Evolutionary conservation across 768 basidiomycete species (phyloP).

Genomic region (Guyanaporus albipodus): DNA sequence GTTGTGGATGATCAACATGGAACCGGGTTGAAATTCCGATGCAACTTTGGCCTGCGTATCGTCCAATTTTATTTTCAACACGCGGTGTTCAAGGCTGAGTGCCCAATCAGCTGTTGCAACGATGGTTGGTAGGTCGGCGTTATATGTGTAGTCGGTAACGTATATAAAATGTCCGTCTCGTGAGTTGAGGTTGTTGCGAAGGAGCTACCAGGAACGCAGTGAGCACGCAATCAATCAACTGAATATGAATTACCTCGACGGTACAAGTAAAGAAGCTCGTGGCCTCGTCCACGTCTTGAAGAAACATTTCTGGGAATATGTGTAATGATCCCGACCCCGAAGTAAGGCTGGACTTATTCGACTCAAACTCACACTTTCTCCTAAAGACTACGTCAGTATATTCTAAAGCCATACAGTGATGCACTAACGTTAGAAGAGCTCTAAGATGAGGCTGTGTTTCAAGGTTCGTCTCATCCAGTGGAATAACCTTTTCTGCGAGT

Average conservation of each 20-base stretch:
- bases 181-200: constrained; percentile 37
- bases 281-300: constrained; percentile 43
- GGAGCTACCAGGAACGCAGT: constrained; percentile 36
- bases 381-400: constrained; percentile 30
- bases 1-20: constrained; percentile 47
- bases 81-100: constrained; percentile 42
- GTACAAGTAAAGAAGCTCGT: constrained; percentile 49
- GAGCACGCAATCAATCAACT: not conserved
- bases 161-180: constrained; percentile 41
- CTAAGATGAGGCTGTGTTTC: constrained; percentile 37
- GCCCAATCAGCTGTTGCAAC: constrained; percentile 36
- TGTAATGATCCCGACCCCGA: constrained; percentile 25
- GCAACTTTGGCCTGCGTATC: constrained; percentile 44
- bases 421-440: constrained; percentile 49
- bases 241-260: constrained; percentile 45
- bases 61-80: constrained; percentile 51
- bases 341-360: constrained; percentile 17
- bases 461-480: constrained; percentile 40
- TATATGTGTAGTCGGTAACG: constrained; percentile 63
- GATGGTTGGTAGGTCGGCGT: constrained; percentile 38
- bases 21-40: constrained; percentile 37
- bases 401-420: not conserved
- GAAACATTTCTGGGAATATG: constrained; percentile 41
- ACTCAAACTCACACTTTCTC: constrained; percentile 43
- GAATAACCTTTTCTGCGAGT: constrained; percentile 39